phyloP scores from a whole-genome alignment of 148 eudicot genomes.

The Pharnaceum exiguum region DNA sequence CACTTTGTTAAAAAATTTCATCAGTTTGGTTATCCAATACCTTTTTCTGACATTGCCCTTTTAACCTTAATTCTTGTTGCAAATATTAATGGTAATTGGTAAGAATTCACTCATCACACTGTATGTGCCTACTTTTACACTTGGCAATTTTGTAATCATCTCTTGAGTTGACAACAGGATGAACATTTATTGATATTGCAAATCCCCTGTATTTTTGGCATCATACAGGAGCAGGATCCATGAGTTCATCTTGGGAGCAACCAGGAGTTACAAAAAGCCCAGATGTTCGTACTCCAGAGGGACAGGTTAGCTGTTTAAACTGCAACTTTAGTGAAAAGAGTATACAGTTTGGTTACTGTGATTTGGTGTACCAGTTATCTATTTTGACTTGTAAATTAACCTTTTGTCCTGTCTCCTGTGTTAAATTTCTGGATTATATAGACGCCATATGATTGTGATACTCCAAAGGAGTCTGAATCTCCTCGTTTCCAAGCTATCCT shows the following conservation, averaged over 20 bases:
- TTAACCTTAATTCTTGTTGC: too few relatives aligned
- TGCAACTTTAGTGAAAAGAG: neutral
- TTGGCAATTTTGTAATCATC: too few relatives aligned
- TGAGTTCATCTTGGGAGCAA: slow-evolving; percentile 54
- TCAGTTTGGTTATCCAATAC: too few relatives aligned
- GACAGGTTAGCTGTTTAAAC: slow-evolving; percentile 46
- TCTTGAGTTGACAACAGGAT: too few relatives aligned
- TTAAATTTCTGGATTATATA: slow-evolving; percentile 20
- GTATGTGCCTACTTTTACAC: too few relatives aligned
- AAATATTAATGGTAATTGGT: too few relatives aligned
- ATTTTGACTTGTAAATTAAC: neutral
- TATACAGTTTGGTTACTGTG: neutral
- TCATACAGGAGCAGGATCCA: slow-evolving; percentile 60
- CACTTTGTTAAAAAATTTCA: too few relatives aligned
- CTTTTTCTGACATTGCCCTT: too few relatives aligned
- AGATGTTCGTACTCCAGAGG: slow-evolving; percentile 75
- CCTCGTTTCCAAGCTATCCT: slow-evolving; percentile 99
- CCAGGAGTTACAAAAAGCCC: slow-evolving; percentile 58
- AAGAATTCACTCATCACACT: too few relatives aligned
- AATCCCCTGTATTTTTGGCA: neutral
- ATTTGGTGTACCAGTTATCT: slow-evolving; percentile 3
- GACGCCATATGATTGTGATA: slow-evolving; percentile 83
- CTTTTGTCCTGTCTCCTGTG: neutral
- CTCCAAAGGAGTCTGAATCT: slow-evolving; percentile 99
- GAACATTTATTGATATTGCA: too few relatives aligned